Base-by-base conservation (phyloP, 2,329 filamentous ascomycete genomes). In the Trichoderma oligosporum region DNA sequence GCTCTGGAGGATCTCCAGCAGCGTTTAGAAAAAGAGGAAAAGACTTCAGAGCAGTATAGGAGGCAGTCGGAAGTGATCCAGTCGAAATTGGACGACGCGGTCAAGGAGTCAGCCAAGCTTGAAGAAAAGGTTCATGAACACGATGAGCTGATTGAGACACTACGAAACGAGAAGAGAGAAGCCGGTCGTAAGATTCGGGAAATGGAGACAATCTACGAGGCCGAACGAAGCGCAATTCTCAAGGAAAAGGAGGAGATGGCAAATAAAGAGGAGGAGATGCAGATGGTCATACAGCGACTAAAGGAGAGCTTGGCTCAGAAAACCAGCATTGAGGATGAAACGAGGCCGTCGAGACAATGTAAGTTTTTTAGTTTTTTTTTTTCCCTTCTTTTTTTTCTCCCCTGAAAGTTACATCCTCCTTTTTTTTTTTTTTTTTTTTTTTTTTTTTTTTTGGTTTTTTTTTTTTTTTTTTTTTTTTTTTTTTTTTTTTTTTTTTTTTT, bases 221-320 rank as follows among this genome's bases (percentile, higher is more conserved):
- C 88, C 42, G 94, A 99, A 74, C 84, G 91, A 61, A 89, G 87
- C 67, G 85, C 89, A 55, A 88, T 93, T 75, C 85, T 90, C 68
- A 91, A 92, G 73, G 93, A 97, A 72, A 94, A 95, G 76, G 92
- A 97, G 63, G 90, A 95, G 65, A 87, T 92, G 73, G 79, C 82
- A 55, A 87, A 87, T 64, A 82, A 87, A 57, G 91, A 97, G 69
- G 91, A 96, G 68, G 91, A 96, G 71, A 86, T 97, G 82, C 90
- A 96, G 72, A 79, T 83, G 58, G 88, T 93, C 55, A 94, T 97
- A 67, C 91, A 96, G 74, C 82, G 93, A 56, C 78, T 99, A 65
- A 97, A 97, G 78, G 92, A 97, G 70, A 88, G 85, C 48, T 77
- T 97, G 65, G 87, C 89, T 51, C 88, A 92, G 73, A 85, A 88